Evolutionary conservation across 1,284 basidiomycete genomes (phyloP).

Genomic region (Pascua guehoae): DNA sequence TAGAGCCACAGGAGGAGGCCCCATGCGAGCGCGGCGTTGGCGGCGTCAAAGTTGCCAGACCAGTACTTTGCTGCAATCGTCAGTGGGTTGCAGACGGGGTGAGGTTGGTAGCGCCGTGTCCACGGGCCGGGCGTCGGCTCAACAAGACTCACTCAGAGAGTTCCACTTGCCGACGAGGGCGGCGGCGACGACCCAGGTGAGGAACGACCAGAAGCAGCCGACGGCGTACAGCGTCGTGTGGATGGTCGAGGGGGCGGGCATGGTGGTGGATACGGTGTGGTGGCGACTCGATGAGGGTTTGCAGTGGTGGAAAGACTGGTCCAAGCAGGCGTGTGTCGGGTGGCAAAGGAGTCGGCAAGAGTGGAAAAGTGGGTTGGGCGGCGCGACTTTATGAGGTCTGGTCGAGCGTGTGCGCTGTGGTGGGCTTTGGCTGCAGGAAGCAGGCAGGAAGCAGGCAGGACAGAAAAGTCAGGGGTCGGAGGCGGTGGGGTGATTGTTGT

Average conservation of each 20-base stretch:
- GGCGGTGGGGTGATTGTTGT: too few relatives aligned
- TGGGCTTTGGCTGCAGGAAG: too few relatives aligned
- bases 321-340: background rate
- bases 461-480: too few relatives aligned
- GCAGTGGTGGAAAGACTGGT: background rate
- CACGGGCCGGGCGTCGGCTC: too few relatives aligned
- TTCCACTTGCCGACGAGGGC: constrained; percentile 8
- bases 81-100: background rate
- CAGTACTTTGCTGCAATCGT: background rate
- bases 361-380: too few relatives aligned
- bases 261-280: constrained; percentile 2
- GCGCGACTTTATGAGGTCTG: too few relatives aligned
- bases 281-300: background rate
- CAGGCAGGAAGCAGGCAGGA: too few relatives aligned
- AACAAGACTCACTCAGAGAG: constrained; percentile 3
- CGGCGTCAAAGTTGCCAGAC: constrained; percentile 10
- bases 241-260: constrained; percentile 9
- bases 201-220: constrained; percentile 10
- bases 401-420: too few relatives aligned
- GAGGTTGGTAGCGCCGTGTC: too few relatives aligned
- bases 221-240: constrained; percentile 19
- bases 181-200: constrained; percentile 11
- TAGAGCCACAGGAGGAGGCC: constrained; percentile 29
- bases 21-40: constrained; percentile 34
- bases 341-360: too few relatives aligned